Percentiles rank a stretch among this genome's conserved stretches.
Conservation (phyloP, 2,329 filamentous ascomycete genomes). For the Epichloe gansuensis region DNA sequence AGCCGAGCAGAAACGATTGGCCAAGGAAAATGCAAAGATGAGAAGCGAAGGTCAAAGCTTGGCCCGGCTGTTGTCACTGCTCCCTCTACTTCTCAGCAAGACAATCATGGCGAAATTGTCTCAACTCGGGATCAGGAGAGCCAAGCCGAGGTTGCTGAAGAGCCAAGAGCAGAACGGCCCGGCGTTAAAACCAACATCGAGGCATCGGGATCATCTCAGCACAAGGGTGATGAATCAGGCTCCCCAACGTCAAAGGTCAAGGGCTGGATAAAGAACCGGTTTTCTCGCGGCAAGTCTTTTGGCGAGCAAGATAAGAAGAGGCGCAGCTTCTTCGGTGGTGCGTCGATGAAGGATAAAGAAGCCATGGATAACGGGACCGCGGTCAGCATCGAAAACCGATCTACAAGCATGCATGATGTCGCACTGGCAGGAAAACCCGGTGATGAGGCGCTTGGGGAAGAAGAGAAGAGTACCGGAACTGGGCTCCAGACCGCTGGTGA, state of each 20-base stretch:
- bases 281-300: conserved; percentile 31
- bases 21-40: conserved; percentile 13
- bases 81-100: not conserved
- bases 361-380: conserved; percentile 35
- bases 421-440: conserved; percentile 29
- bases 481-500: conserved; percentile 8
- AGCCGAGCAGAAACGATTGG: conserved; percentile 37
- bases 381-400: conserved; percentile 28
- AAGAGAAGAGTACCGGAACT: not conserved
- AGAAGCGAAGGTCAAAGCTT: conserved; percentile 35
- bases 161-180: not conserved
- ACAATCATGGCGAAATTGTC: conserved; percentile 6
- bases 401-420: conserved; percentile 33
- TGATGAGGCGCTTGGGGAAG: conserved; percentile 6
- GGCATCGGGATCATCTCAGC: conserved; percentile 6
- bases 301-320: conserved; percentile 24
- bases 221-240: conserved; percentile 10
- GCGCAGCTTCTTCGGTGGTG: conserved; percentile 38
- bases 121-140: conserved; percentile 8
- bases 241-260: conserved; percentile 33
- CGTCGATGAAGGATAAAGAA: conserved; percentile 29
- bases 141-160: not conserved
- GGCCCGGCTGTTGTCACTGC: conserved; percentile 9
- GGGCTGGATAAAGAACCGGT: conserved; percentile 43
- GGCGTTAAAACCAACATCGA: conserved; percentile 1